Evolutionary conservation across 768 basidiomycete genomes (phyloP), one percentile per base, ranked within the genome.

Genomic region (Tricholoma matsutake): DNA sequence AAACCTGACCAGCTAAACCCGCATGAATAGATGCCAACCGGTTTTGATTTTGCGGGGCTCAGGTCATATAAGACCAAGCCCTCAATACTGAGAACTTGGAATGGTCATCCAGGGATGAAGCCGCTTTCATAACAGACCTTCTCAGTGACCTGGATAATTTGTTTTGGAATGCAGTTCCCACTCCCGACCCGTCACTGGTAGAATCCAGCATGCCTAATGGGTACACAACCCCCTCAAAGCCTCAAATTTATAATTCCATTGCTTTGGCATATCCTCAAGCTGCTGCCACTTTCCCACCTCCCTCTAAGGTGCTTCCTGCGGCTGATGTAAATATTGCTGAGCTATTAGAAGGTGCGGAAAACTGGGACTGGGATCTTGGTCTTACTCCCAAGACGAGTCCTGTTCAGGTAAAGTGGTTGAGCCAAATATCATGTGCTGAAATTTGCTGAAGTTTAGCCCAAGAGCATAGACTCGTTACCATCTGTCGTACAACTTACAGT

Each of bases 311-410:
- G 5, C 68, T 70, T 47, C 58, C 72, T 3, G 70, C 70, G 7
- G 67, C 65, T 10, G 74, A 80, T 60, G 63, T 81, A 22, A 83
- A 87, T 61, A 65, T 87, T 31, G 68, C 73, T 2, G 67, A 73
- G 3, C 76, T 91, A 13, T 67, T 88, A n/a, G 82, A 86, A 29
- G 89, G 87, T 0, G 85, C 84, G 1, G 89, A 88, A 66, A 76
- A 81, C 37, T 89, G 88, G 86, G 86, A 91, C 64, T 85, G 87
- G 83, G 77, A 82, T 32, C 83, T 85, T 61, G 82, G 84, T 61
- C 78, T 79, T 31, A 81, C 80, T 2, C 85, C 86, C 3, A 80
- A 77, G 60, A 86, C 83, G 58, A 75, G 77, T 32, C 69, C 68
- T 2, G 53, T 67, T 64, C 65, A 69, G 54, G 39, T 68, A 69